Percentiles rank a stretch among this genome's conserved stretches.
These are phyloP conservation scores for Chrysoporthe austroafricana DNA, from an alignment of 2,329 filamentous ascomycete genomes.

Conservation along the genomic window DNA sequence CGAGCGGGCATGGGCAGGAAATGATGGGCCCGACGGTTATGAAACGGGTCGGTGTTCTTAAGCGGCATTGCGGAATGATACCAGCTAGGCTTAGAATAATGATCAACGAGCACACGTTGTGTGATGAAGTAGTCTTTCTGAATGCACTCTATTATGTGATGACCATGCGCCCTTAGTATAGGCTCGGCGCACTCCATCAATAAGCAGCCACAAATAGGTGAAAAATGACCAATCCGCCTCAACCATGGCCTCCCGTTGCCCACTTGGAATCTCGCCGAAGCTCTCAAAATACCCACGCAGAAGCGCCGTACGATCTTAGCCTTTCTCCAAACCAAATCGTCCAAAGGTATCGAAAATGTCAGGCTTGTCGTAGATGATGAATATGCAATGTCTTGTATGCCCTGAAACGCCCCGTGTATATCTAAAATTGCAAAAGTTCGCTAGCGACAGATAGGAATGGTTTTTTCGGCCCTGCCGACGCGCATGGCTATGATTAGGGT, in stretches of 20 bases:
- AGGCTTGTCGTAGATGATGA: conserved; percentile 14
- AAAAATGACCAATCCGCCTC: not conserved
- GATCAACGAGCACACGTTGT: conserved; percentile 6
- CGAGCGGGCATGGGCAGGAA: not conserved
- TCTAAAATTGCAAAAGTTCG: conserved; percentile 12
- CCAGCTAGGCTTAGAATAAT: conserved; percentile 11
- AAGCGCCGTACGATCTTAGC: not conserved
- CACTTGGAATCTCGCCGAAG: not conserved
- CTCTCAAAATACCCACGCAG: not conserved
- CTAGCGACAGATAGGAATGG: not conserved
- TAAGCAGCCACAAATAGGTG: not conserved
- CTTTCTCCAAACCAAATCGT: not conserved
- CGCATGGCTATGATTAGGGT: conserved; percentile 35
- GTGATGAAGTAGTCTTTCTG: not conserved
- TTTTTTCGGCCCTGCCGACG: not conserved
- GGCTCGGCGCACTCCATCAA: not conserved
- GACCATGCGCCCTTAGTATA: not conserved
- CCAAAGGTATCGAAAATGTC: conserved; percentile 26
- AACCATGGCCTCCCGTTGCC: not conserved
- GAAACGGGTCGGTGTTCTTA: not conserved
- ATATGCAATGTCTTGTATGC: conserved; percentile 27
- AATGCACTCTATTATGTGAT: conserved; percentile 10
- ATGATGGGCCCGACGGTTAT: not conserved
- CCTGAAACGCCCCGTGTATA: conserved; percentile 28
- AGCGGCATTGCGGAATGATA: conserved; percentile 9